Evolutionary conservation across 2,329 filamentous ascomycete species (phyloP).

Genomic region (Aureobasidium uvarum): DNA sequence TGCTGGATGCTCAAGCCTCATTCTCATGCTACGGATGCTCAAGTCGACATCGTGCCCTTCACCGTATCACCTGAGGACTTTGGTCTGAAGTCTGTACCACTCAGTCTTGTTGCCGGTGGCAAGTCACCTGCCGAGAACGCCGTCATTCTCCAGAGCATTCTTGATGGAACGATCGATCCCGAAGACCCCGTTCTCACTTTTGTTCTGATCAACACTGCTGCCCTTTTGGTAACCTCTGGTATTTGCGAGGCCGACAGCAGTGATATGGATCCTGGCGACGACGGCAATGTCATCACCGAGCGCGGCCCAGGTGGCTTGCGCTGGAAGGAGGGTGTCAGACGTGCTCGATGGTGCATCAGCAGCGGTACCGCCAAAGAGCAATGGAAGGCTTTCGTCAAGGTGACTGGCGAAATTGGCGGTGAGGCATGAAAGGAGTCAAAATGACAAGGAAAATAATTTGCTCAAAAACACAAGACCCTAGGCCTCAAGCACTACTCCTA

Average conservation of each 20-base stretch:
- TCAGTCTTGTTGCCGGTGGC: slow-evolving; percentile 76
- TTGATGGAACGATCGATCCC: slow-evolving; percentile 68
- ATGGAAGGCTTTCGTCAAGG: slow-evolving; percentile 79
- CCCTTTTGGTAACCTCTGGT: slow-evolving; percentile 79
- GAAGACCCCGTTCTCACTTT: slow-evolving; percentile 89
- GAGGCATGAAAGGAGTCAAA: not conserved
- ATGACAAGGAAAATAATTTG: not conserved
- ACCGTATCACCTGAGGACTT: slow-evolving; percentile 80
- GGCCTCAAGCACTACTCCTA: too few relatives aligned
- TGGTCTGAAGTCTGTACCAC: slow-evolving; percentile 70
- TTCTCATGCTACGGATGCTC: slow-evolving; percentile 44
- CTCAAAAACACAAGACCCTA: not conserved
- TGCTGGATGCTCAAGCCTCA: slow-evolving; percentile 76
- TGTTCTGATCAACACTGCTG: slow-evolving; percentile 89
- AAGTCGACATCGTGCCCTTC: slow-evolving; percentile 70
- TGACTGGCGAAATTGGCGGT: slow-evolving; percentile 58
- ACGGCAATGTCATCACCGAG: slow-evolving; percentile 76
- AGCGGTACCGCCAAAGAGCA: slow-evolving; percentile 83
- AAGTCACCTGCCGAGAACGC: slow-evolving; percentile 88
- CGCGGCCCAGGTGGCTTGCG: slow-evolving; percentile 79
- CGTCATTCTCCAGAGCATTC: slow-evolving; percentile 71
- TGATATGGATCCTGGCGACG: slow-evolving; percentile 74
- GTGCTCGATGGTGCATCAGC: slow-evolving; percentile 82
- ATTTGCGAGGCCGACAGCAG: slow-evolving; percentile 81
- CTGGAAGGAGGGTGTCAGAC: slow-evolving; percentile 92